Evolutionary conservation across 345 rosid species (phyloP).

Genomic region (Xanthoceras sorbifolium): DNA sequence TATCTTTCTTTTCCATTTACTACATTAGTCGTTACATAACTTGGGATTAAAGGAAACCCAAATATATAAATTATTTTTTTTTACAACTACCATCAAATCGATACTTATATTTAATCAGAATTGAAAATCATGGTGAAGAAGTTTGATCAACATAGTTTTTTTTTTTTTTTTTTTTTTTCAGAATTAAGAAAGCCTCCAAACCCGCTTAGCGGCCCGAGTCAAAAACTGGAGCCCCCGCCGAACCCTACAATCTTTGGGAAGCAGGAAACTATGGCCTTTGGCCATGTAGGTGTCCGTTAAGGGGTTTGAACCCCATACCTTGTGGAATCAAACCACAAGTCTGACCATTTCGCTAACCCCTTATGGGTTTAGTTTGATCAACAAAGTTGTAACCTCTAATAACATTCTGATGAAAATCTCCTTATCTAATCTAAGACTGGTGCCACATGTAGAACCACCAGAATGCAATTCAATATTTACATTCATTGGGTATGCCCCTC

Average conservation of each 20-base stretch:
- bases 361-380: no score
- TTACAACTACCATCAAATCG: neutral
- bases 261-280: no score
- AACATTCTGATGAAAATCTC: neutral
- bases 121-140: neutral
- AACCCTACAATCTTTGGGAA: no score
- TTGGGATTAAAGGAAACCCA: neutral
- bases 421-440: neutral
- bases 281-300: no score
- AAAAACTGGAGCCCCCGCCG: no score
- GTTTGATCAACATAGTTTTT: neutral
- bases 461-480: neutral
- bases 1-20: neutral
- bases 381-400: no score
- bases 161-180: no score
- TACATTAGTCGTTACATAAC: neutral
- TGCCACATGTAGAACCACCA: neutral
- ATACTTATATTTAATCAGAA: neutral
- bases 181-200: no score
- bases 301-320: no score
- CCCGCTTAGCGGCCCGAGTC: no score
- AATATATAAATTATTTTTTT: neutral
- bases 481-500: neutral
- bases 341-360: no score
- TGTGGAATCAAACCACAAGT: no score